Conservation (phyloP, 768 basidiomycete species). For the Mycena maculata region DNA sequence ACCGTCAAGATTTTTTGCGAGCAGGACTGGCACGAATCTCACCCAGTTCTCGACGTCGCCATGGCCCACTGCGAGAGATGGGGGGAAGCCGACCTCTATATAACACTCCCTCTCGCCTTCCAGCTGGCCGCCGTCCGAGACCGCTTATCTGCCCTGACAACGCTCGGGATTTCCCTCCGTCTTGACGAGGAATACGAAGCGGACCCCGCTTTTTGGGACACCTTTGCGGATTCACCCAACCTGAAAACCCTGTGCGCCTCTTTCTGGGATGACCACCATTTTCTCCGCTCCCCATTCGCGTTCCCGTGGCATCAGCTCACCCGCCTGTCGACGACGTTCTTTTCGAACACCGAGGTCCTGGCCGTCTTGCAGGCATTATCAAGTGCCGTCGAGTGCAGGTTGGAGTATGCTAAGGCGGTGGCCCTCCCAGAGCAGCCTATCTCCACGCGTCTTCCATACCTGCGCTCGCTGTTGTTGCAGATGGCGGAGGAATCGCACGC, state of each 20-base stretch:
- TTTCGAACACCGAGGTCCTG: constrained; percentile 5
- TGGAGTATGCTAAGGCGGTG: background rate
- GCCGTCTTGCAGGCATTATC: background rate
- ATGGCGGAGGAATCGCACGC: background rate
- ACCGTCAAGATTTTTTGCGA: constrained; percentile 14
- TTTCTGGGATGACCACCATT: background rate
- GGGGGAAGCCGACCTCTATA: background rate
- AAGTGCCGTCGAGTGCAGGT: background rate
- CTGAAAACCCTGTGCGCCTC: background rate
- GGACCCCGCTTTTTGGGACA: background rate
- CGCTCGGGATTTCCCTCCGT: background rate
- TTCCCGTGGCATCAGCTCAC: constrained; percentile 24
- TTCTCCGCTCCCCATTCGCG: constrained; percentile 1
- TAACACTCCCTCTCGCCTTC: background rate
- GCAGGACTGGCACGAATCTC: background rate
- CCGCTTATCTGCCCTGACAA: background rate
- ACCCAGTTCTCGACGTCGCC: constrained; percentile 2
- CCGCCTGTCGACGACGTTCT: constrained; percentile 5
- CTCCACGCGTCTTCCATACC: background rate
- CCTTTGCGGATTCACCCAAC: background rate
- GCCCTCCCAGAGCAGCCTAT: background rate
- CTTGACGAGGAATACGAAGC: background rate
- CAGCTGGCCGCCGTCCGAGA: background rate
- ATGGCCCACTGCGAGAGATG: constrained; percentile 1
- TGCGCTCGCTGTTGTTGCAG: background rate